These are phyloP conservation scores for Lanmaoa pseudosensibilis DNA, from an alignment of 768 basidiomycete genomes.

Conservation along the genomic window DNA sequence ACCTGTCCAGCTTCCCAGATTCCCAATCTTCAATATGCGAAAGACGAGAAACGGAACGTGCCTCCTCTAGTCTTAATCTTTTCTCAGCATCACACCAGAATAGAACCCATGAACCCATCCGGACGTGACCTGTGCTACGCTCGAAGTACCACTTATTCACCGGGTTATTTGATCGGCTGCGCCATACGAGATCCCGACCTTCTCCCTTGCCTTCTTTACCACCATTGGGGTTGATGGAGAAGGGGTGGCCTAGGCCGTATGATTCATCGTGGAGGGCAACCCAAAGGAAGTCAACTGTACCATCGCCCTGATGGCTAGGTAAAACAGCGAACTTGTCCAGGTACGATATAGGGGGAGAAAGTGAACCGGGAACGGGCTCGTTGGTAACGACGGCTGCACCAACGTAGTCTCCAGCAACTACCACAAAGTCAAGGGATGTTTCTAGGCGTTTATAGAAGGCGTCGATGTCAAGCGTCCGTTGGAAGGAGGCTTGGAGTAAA, in stretches of 20 bases:
- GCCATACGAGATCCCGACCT: conserved; percentile 96
- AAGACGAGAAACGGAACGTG: conserved; percentile 60
- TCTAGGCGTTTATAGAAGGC: conserved; percentile 82
- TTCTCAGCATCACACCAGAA: conserved; percentile 99
- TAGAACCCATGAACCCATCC: conserved; percentile 84
- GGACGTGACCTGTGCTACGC: conserved; percentile 85
- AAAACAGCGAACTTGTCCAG: conserved; percentile 98
- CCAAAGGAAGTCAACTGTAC: conserved; percentile 99
- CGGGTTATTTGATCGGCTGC: conserved; percentile 88
- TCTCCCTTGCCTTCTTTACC: conserved; percentile 87
- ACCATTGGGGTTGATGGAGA: conserved; percentile 93
- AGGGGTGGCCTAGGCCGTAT: conserved; percentile 91
- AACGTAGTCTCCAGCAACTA: conserved; percentile 92
- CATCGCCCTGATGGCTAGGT: conserved; percentile 94
- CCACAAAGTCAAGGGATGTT: conserved; percentile 80
- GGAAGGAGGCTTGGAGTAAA: conserved; percentile 89
- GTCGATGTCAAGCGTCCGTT: conserved; percentile 63
- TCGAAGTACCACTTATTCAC: conserved; percentile 99
- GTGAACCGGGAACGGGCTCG: conserved; percentile 40
- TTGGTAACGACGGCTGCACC: conserved; percentile 93
- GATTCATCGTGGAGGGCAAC: conserved; percentile 98
- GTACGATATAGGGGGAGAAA: conserved; percentile 67
- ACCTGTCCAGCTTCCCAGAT: conserved; percentile 62
- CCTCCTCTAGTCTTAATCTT: conserved; percentile 67
- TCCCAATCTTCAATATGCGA: conserved; percentile 81